Evolutionary conservation across 345 rosid genomes (phyloP).

Genomic region (Cardamine occulta): DNA sequence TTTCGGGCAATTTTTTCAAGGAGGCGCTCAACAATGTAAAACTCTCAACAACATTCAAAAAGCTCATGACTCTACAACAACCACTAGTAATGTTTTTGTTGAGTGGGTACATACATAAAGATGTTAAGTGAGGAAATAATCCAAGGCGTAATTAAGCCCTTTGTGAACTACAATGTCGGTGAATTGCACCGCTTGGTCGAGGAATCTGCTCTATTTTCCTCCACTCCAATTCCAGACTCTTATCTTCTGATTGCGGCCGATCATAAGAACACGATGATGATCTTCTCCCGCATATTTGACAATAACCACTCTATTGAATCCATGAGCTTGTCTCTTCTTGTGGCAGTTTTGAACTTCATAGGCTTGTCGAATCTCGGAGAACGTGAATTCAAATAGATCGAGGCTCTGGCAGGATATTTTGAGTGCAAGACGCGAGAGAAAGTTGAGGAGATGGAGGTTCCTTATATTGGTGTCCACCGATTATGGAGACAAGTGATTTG

Average conservation of each 20-base stretch:
- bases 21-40: background rate
- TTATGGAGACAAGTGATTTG: background rate
- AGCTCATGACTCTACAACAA: background rate
- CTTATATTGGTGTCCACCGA: background rate
- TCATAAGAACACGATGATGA: background rate
- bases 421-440: too few species aligned
- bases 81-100: background rate
- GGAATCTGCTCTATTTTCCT: too few species aligned
- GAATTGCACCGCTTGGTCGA: background rate
- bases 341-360: background rate
- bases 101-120: background rate
- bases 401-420: background rate
- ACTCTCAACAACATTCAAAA: slow-evolving; percentile 9
- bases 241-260: background rate
- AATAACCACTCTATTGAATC: background rate
- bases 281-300: background rate
- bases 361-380: background rate
- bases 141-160: background rate
- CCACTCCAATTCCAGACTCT: too few species aligned
- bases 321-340: background rate
- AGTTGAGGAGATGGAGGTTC: too few species aligned
- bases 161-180: background rate
- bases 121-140: background rate
- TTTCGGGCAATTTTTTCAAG: background rate
- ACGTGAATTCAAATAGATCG: background rate